These are phyloP conservation scores for Neocucurbitaria cava DNA, from an alignment of 2,329 filamentous ascomycete genomes.

Conservation along the genomic window DNA sequence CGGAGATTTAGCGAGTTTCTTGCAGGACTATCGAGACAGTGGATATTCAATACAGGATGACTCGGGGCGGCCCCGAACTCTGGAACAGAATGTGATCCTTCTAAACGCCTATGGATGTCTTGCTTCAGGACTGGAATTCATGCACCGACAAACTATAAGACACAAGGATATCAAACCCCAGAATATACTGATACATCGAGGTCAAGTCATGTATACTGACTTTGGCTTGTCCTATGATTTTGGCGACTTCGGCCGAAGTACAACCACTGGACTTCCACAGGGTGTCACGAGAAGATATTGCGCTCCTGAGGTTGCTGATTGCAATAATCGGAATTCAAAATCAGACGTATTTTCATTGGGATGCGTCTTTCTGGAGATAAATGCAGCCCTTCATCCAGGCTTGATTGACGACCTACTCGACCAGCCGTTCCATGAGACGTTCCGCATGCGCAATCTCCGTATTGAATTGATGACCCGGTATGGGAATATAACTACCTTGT, in stretches of 20 bases:
- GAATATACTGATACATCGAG: conserved; percentile 21
- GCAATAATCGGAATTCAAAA: conserved; percentile 9
- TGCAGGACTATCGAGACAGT: conserved; percentile 15
- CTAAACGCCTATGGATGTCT: conserved; percentile 22
- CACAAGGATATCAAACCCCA: conserved; percentile 31
- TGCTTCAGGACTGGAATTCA: conserved; percentile 12
- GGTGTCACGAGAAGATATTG: conserved; percentile 15
- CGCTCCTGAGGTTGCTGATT: conserved; percentile 19
- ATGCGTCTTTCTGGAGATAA: conserved; percentile 24
- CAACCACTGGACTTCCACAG: conserved; percentile 10
- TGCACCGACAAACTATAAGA: conserved; percentile 17
- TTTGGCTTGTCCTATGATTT: conserved; percentile 19
- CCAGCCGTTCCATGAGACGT: too few species aligned
- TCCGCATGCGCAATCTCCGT: too few species aligned
- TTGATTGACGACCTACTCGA: too few species aligned
- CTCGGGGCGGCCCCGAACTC: neutral
- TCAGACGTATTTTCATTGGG: conserved; percentile 27
- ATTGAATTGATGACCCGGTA: too few species aligned
- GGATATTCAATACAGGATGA: neutral
- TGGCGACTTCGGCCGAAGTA: neutral
- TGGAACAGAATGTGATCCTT: neutral
- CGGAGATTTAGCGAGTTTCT: conserved; percentile 22
- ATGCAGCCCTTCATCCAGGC: too few species aligned
- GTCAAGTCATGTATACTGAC: conserved; percentile 20
- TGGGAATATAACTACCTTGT: too few species aligned